A percentile compares a stretch with the other conserved stretches of the same genome.
phyloP scores from a whole-genome alignment of 495 filamentous ascomycete genomes.

The Xylaria scruposa region DNA sequence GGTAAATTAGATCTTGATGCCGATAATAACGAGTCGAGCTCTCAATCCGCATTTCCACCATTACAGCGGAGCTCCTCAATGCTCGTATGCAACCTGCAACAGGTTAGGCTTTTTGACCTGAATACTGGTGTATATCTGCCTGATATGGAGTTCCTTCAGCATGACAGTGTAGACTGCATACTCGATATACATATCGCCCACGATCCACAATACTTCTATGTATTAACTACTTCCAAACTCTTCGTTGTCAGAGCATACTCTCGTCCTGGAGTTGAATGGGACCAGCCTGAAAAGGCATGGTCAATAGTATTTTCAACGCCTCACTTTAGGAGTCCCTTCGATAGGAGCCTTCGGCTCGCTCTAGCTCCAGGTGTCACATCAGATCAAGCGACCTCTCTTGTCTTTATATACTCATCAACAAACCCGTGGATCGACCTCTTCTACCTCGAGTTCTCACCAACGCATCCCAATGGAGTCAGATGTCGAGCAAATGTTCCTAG shows the following conservation, averaged over 20 bases:
- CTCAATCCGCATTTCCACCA: constrained; percentile 31
- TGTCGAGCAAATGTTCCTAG: constrained; percentile 32
- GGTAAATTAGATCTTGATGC: constrained; percentile 24
- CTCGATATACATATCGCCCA: constrained; percentile 35
- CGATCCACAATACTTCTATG: constrained; percentile 37
- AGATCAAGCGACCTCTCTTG: constrained; percentile 28
- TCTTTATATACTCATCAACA: constrained; percentile 36
- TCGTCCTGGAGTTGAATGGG: constrained; percentile 28
- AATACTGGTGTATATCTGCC: constrained; percentile 31
- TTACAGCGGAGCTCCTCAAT: constrained; percentile 36
- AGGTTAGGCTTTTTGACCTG: constrained; percentile 38
- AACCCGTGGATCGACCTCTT: constrained; percentile 40
- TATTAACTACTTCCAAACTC: constrained; percentile 38
- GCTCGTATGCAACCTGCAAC: constrained; percentile 35
- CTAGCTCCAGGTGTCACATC: constrained; percentile 31
- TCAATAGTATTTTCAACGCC: constrained; percentile 33
- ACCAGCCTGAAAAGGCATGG: constrained; percentile 33
- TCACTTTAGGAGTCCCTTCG: constrained; percentile 37
- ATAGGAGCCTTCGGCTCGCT: constrained; percentile 31
- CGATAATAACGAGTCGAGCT: constrained; percentile 30
- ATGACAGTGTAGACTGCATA: constrained; percentile 32
- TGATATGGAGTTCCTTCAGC: constrained; percentile 27
- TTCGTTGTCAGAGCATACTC: constrained; percentile 36
- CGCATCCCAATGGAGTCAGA: constrained; percentile 30
- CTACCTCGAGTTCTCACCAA: constrained; percentile 39